phyloP scores from a whole-genome alignment of 495 filamentous ascomycete species.

The Penicillium ochrochloron region DNA sequence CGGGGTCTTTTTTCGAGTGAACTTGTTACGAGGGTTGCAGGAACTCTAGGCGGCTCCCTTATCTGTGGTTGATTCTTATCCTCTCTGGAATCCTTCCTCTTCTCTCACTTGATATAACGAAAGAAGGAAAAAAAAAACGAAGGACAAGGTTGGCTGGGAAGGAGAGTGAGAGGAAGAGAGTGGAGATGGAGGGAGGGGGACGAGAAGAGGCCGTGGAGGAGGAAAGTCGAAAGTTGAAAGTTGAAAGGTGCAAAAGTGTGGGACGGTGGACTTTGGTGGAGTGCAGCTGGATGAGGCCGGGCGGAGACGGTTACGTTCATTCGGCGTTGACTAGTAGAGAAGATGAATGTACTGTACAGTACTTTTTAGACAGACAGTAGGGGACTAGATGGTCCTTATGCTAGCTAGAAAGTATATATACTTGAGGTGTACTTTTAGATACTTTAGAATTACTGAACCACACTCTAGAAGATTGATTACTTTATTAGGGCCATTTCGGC shows the following conservation, averaged over 20 bases:
- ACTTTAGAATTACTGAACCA: neutral
- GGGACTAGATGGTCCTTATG: neutral
- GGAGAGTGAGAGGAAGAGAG: neutral
- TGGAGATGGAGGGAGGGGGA: neutral
- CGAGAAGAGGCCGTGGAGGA: neutral
- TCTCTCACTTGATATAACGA: neutral
- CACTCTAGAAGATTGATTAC: neutral
- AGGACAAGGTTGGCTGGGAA: neutral
- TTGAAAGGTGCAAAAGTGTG: neutral
- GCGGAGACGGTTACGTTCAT: conserved; percentile 18
- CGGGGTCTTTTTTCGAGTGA: neutral
- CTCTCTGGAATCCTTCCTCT: neutral
- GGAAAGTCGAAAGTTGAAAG: neutral
- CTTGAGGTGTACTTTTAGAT: neutral
- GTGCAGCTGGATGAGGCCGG: conserved; percentile 9
- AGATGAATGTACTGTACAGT: neutral
- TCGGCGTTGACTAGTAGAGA: neutral
- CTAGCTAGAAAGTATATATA: neutral
- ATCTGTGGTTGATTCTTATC: neutral
- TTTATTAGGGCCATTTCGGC: neutral
- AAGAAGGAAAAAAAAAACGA: neutral
- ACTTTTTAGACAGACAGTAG: neutral
- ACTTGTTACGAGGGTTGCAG: neutral
- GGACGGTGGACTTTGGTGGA: neutral
- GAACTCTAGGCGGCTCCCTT: neutral